These are phyloP conservation scores for Calamus simplicifolius DNA, from an alignment of 176 grass and related monocot species.

Conservation along the genomic window DNA sequence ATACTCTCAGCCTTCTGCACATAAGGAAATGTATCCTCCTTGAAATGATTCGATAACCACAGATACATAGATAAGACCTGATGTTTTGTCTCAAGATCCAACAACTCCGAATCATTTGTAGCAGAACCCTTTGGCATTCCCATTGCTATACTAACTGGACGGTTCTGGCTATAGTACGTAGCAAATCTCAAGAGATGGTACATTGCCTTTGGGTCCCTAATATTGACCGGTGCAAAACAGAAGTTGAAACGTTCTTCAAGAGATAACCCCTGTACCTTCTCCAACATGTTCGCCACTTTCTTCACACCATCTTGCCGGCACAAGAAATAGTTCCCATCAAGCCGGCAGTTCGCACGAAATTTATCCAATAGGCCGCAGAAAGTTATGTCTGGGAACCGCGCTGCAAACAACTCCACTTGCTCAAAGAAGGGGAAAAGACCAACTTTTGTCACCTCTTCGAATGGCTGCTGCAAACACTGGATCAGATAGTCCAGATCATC, in stretches of 20 bases:
- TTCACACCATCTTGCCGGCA: constrained; percentile 63
- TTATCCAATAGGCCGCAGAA: constrained; percentile 74
- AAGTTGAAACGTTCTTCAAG: constrained; percentile 91
- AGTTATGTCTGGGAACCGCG: constrained; percentile 44
- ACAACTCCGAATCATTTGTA: constrained; percentile 77
- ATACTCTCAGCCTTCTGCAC: constrained; percentile 74
- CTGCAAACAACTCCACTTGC: constrained; percentile 86
- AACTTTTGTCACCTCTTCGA: constrained; percentile 59
- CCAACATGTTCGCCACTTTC: constrained; percentile 96
- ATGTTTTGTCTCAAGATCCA: constrained; percentile 96
- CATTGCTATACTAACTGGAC: constrained; percentile 75
- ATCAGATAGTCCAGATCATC: constrained; percentile 93
- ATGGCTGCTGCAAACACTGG: constrained; percentile 76
- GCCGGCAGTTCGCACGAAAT: constrained; percentile 68
- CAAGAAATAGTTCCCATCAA: constrained; percentile 75
- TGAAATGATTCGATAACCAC: constrained; percentile 88
- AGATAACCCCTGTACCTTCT: constrained; percentile 63
- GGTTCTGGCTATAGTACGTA: constrained; percentile 57
- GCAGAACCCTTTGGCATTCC: constrained; percentile 79
- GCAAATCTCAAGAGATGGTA: constrained; percentile 90
- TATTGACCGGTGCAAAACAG: constrained; percentile 85
- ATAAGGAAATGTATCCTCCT: constrained; percentile 73
- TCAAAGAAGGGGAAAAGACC: constrained; percentile 93
- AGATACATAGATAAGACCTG: constrained; percentile 92
- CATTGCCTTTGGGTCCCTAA: constrained; percentile 97